A percentile compares a stretch with the other conserved stretches of the same genome.
Conservation (phyloP, 2,329 filamentous ascomycete species). For the Exophiala aquamarina region DNA sequence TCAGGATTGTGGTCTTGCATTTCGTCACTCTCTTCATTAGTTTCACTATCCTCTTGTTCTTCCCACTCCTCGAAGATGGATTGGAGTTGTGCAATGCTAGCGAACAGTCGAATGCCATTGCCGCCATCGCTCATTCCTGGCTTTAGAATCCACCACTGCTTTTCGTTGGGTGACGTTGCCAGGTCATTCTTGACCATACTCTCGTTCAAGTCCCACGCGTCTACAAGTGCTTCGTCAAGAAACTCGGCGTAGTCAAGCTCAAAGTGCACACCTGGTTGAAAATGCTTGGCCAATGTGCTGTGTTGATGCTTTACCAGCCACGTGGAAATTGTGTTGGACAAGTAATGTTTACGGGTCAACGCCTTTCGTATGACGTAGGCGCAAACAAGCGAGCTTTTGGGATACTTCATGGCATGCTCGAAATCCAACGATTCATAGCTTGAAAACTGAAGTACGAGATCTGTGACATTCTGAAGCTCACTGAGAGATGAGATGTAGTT, state of each 20-base stretch:
- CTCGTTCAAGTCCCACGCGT: constrained; percentile 82
- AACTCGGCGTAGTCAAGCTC: constrained; percentile 98
- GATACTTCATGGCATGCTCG: constrained; percentile 65
- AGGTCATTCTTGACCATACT: constrained; percentile 70
- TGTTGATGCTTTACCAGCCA: constrained; percentile 83
- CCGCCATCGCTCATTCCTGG: constrained; percentile 96
- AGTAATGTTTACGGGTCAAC: constrained; percentile 92
- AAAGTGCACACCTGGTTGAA: constrained; percentile 79
- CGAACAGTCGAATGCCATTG: constrained; percentile 88
- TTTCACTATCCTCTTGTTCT: constrained; percentile 64
- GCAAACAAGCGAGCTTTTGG: constrained; percentile 69
- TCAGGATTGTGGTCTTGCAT: constrained; percentile 25
- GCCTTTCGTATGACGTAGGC: constrained; percentile 96
- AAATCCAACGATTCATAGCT: constrained; percentile 90
- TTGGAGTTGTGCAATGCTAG: constrained; percentile 78
- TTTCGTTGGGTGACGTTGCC: constrained; percentile 37
- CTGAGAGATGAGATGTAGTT: constrained; percentile 54
- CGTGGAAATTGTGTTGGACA: constrained; percentile 77
- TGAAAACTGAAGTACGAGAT: constrained; percentile 71
- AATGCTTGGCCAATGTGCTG: constrained; percentile 66
- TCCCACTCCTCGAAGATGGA: constrained; percentile 93
- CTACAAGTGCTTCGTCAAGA: constrained; percentile 85
- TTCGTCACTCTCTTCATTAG: constrained; percentile 39
- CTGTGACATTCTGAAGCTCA: constrained; percentile 46
- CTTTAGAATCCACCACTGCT: constrained; percentile 97